Evolutionary conservation across 352 stramenopile genomes (phyloP).

Genomic region (Blastocystis sp.): DNA sequence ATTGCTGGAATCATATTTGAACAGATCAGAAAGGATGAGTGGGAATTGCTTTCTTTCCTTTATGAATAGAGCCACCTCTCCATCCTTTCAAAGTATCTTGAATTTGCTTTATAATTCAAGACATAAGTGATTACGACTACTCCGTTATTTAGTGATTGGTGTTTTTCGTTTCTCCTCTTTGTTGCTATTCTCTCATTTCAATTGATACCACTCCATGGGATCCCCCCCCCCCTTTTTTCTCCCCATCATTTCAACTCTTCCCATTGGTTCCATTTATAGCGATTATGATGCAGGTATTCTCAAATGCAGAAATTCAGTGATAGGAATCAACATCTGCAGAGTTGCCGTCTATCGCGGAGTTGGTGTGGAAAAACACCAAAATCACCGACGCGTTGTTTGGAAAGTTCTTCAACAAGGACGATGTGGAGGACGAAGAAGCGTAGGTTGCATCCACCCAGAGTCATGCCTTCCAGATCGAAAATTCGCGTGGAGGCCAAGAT

Average conservation of each 20-base stretch:
- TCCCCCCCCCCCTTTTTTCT: background rate
- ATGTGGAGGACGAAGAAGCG: conserved; percentile 21
- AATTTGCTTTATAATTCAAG: conserved; percentile 29
- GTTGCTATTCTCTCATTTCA: background rate
- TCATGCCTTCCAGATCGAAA: background rate
- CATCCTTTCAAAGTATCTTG: background rate
- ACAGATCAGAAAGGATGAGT: background rate
- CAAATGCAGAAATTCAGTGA: background rate
- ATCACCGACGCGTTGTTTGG: conserved; percentile 27
- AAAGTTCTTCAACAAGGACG: conserved; percentile 32
- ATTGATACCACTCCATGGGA: background rate
- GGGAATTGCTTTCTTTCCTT: background rate
- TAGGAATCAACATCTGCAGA: background rate
- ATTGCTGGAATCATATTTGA: background rate
- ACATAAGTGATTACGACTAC: background rate
- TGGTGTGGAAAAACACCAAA: background rate
- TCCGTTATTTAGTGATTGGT: background rate
- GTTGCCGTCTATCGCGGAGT: background rate
- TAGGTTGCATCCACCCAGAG: background rate
- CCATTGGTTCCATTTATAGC: no score
- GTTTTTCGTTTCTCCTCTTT: background rate
- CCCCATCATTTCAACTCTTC: background rate
- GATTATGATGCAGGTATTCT: background rate
- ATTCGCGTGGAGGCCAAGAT: background rate
- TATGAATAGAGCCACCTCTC: background rate